These are phyloP conservation scores for Globisporangium splendens DNA, from an alignment of 352 stramenopile species.

Conservation along the genomic window DNA sequence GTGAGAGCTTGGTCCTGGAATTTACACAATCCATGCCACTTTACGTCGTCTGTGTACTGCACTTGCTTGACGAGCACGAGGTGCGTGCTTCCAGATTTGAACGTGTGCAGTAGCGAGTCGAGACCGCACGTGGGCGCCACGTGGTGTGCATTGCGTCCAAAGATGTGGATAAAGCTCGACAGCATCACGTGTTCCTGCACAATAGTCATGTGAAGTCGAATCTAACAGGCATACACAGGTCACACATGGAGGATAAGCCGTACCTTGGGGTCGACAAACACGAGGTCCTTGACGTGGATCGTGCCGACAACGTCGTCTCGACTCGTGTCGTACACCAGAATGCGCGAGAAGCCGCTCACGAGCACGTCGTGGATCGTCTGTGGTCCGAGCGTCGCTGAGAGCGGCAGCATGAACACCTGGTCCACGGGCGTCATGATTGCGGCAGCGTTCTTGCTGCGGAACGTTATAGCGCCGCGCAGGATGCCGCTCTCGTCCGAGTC, in stretches of 20 bases:
- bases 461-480: slow-evolving; percentile 94
- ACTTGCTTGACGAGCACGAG: slow-evolving; percentile 94
- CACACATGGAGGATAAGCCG: slow-evolving; percentile 83
- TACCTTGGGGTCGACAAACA: slow-evolving; percentile 96
- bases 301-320: slow-evolving; percentile 94
- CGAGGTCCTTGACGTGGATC: slow-evolving; percentile 98
- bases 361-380: slow-evolving; percentile 94
- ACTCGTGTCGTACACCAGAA: slow-evolving; percentile 87
- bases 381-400: slow-evolving; percentile 57
- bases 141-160: slow-evolving; percentile 51
- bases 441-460: slow-evolving; percentile 86
- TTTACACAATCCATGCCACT: background rate
- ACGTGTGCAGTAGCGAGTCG: slow-evolving; percentile 90
- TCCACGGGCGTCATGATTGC: slow-evolving; percentile 95
- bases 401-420: slow-evolving; percentile 94
- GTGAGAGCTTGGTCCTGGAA: too few relatives aligned
- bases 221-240: slow-evolving; percentile 14
- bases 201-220: background rate
- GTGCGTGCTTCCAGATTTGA: slow-evolving; percentile 93
- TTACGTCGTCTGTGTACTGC: slow-evolving; percentile 52
- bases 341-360: slow-evolving; percentile 93
- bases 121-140: slow-evolving; percentile 92
- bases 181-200: slow-evolving; percentile 57
- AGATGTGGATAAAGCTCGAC: slow-evolving; percentile 67
- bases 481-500: slow-evolving; percentile 92